A percentile compares a stretch with the other conserved stretches of the same genome.
These are phyloP conservation scores for Trypanosoma cruzi DNA, from an alignment of 208 protist genomes.

Conservation along the genomic window DNA sequence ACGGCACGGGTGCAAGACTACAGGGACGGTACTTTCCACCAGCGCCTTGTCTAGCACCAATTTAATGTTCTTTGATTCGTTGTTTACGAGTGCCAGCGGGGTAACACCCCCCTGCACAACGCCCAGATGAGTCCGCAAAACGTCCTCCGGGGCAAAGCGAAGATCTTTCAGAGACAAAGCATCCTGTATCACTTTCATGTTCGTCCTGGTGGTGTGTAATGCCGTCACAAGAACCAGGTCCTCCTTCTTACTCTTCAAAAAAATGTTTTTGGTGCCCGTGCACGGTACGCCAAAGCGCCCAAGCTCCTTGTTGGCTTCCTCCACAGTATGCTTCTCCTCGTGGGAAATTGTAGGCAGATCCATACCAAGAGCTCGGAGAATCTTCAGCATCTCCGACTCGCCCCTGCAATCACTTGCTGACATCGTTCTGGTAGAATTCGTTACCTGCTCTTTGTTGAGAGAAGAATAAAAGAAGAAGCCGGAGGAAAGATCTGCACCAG, in stretches of 20 bases:
- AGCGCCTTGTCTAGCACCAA: slow-evolving; percentile 79
- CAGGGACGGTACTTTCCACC: slow-evolving; percentile 31
- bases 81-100: slow-evolving; percentile 87
- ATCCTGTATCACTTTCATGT: slow-evolving; percentile 81
- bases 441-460: slow-evolving; percentile 13
- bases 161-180: slow-evolving; percentile 71
- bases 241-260: slow-evolving; percentile 92
- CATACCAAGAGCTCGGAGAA: slow-evolving; percentile 50
- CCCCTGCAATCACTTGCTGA: slow-evolving; percentile 56
- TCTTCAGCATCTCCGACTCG: slow-evolving; percentile 53
- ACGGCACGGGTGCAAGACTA: slow-evolving; percentile 83
- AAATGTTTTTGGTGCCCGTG: slow-evolving; percentile 85
- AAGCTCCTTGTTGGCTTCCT: slow-evolving; percentile 68
- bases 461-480: slow-evolving; percentile 20
- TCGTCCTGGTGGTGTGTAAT: slow-evolving; percentile 65
- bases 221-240: slow-evolving; percentile 83
- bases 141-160: slow-evolving; percentile 76
- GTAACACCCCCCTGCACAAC: slow-evolving; percentile 84
- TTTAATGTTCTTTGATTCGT: slow-evolving; percentile 63
- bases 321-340: slow-evolving; percentile 73
- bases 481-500: slow-evolving; percentile 3
- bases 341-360: slow-evolving; percentile 60
- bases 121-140: slow-evolving; percentile 60
- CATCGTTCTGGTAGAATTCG: slow-evolving; percentile 37
- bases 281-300: slow-evolving; percentile 45